Evolutionary conservation across 495 filamentous ascomycete species (phyloP).

Genomic region (Platismatia glauca): DNA sequence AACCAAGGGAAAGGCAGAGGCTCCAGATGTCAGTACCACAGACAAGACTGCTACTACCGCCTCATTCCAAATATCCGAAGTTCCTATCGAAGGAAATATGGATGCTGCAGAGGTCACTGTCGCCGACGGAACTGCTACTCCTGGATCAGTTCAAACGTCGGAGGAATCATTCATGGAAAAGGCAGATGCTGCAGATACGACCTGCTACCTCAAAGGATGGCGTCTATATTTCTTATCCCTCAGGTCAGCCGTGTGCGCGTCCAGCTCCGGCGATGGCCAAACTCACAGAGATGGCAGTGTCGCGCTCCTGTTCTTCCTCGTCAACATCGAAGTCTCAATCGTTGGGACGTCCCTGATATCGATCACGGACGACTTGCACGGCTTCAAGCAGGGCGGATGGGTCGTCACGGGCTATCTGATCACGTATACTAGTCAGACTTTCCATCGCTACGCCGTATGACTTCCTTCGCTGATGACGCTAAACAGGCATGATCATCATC

Average conservation of each 20-base stretch:
- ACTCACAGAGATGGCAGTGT: conserved; percentile 31
- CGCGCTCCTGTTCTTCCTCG: conserved; percentile 47
- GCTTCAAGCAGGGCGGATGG: conserved; percentile 48
- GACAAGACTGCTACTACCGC: no score
- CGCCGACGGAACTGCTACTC: no score
- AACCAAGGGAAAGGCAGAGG: no score
- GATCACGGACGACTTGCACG: conserved; percentile 45
- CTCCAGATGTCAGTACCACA: no score
- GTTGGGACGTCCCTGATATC: conserved; percentile 54
- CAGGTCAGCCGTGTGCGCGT: neutral
- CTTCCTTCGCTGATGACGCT: neutral
- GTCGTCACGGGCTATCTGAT: conserved; percentile 49
- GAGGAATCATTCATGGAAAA: neutral
- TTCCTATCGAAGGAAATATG: no score
- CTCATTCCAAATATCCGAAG: no score
- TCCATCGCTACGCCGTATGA: neutral
- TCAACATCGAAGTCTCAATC: conserved; percentile 54
- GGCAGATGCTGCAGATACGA: neutral
- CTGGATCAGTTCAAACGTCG: no score
- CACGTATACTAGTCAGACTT: conserved; percentile 42
- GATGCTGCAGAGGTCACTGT: no score
- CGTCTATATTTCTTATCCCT: neutral
- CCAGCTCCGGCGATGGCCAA: no score
- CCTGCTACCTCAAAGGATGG: neutral
- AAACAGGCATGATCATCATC: conserved; percentile 45